Evolutionary conservation across 345 rosid species (phyloP).

Genomic region (Odontarrhena argentea): DNA sequence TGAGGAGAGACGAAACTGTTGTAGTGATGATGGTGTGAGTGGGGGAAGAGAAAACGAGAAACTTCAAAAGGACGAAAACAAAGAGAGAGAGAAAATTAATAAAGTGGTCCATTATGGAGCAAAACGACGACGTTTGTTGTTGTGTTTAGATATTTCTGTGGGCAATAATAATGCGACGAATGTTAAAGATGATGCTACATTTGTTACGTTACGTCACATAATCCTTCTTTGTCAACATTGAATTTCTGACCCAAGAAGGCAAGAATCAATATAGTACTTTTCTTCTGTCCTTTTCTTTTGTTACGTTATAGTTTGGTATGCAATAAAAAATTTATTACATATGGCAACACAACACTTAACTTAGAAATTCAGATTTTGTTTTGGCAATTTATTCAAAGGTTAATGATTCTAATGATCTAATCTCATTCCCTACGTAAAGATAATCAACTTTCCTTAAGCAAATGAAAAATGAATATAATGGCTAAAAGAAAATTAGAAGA

Average conservation of each 20-base stretch:
- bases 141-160: not conserved
- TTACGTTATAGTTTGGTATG: not conserved
- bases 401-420: not conserved
- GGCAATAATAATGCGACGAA: not conserved
- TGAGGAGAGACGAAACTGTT: slow-evolving; percentile 28
- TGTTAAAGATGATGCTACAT: not conserved
- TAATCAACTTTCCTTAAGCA: not conserved
- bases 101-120: slow-evolving; percentile 4
- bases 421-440: not conserved
- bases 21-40: not conserved
- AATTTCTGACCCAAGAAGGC: not conserved
- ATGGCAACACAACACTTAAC: not conserved
- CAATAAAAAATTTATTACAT: not conserved
- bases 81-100: not conserved
- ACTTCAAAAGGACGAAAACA: not conserved
- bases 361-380: not conserved
- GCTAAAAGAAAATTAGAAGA: no score
- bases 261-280: not conserved
- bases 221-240: slow-evolving; percentile 17
- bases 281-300: not conserved
- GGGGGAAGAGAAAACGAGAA: not conserved
- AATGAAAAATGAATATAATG: not conserved
- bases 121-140: slow-evolving; percentile 29
- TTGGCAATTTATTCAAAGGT: not conserved
- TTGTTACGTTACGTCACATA: slow-evolving; percentile 29